Evolutionary conservation across 2,329 filamentous ascomycete genomes (phyloP), one percentile per base, ranked within the genome.

Genomic region (Pezicula rhizophila): DNA sequence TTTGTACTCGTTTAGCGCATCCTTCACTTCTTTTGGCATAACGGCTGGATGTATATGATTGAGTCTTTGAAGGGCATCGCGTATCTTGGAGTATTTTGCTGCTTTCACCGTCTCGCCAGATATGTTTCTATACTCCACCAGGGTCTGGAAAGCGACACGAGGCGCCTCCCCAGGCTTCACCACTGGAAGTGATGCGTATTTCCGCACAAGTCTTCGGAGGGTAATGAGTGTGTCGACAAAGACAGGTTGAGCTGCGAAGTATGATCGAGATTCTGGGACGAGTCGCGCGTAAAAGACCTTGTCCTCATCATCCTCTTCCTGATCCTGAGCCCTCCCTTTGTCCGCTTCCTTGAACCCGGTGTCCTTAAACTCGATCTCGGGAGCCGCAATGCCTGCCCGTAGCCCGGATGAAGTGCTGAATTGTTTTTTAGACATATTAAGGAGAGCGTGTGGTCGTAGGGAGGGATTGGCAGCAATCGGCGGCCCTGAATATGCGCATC

Each of bases 211-310:
- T 10, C 78, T 75, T 59, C 89, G 80, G 42, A 99, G 76, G 41
- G 75, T 72, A 57, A 97, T 78, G 59, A 87, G 80, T 61, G 87
- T 80, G 70, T 99, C 93, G 69, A 85, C 93, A 74, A 96, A 96
- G 47, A 78, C 76, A 2, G 91, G 87, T 52, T 85, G 85, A 46
- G 85, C 85, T 46, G 89, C 91, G 73, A 97, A 99, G 71, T 99
- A 99, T n/a, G 92, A 93, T 2, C 89, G 84, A 33, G 91, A 96
- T 23, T 78, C 77, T 17, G 93, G 93, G 33, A 96, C 73, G 18
- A 95, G 74, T 56, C 93, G 88, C 46, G 87, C 83, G 28, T 54
- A 52, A 56, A 80, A 77, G 23, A 60, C 56, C 25, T 69, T 55
- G 39, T 59, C 20, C 58, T 64, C 42, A 57, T 53, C 41, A 18